These are phyloP conservation scores for Chondrostereum purpureum DNA, from an alignment of 1,284 basidiomycete species.

Conservation along the genomic window DNA sequence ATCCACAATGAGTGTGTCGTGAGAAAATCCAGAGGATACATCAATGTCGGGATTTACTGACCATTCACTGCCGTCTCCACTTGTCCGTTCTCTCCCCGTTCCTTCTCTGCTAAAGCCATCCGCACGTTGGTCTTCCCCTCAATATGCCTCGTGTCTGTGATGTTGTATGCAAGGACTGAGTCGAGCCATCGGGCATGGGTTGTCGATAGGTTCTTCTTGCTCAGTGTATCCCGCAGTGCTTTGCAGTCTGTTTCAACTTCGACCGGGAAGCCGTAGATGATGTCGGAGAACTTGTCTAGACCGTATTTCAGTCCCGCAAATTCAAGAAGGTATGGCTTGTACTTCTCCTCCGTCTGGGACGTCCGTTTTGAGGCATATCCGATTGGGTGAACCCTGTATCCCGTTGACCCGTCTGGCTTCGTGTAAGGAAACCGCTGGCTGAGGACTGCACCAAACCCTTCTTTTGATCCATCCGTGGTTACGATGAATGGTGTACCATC, in stretches of 20 bases:
- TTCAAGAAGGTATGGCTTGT: no score
- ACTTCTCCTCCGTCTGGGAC: slow-evolving; percentile 22
- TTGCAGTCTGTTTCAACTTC: slow-evolving; percentile 19
- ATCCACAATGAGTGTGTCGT: no score
- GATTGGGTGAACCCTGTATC: slow-evolving; percentile 20
- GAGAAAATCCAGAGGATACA: no score
- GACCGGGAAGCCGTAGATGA: slow-evolving; percentile 15
- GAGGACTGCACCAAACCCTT: slow-evolving; percentile 26
- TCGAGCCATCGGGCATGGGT: slow-evolving; percentile 14
- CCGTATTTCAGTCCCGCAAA: slow-evolving; percentile 8
- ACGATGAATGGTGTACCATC: slow-evolving; percentile 28
- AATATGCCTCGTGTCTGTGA: slow-evolving; percentile 12
- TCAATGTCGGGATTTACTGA: no score
- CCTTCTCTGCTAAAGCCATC: no score
- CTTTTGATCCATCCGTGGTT: slow-evolving; percentile 28
- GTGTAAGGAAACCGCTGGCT: slow-evolving; percentile 18
- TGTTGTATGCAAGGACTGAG: slow-evolving; percentile 13
- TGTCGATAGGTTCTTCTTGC: slow-evolving; percentile 11
- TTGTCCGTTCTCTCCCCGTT: slow-evolving; percentile 9
- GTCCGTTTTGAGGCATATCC: slow-evolving; percentile 25
- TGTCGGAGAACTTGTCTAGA: slow-evolving; percentile 17
- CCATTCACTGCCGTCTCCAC: no score
- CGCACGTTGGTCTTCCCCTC: slow-evolving; percentile 11
- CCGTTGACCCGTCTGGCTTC: slow-evolving; percentile 18
- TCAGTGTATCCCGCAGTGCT: slow-evolving; percentile 15